phyloP scores from a whole-genome alignment of 2,329 filamentous ascomycete species.

The Calonectria leucothoes region DNA sequence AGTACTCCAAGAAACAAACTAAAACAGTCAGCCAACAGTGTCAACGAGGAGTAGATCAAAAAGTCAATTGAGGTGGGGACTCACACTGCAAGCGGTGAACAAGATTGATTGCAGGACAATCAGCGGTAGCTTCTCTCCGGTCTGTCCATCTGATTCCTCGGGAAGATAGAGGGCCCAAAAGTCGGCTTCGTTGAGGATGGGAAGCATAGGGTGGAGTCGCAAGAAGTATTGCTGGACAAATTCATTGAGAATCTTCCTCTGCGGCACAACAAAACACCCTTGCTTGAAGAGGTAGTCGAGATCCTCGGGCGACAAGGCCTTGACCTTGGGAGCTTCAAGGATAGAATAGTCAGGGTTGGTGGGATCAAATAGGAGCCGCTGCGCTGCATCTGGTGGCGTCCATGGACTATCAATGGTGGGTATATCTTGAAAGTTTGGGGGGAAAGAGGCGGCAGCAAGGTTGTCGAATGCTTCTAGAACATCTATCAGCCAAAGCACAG shows the following conservation, averaged over 20 bases:
- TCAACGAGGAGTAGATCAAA: not conserved
- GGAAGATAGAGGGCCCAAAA: slow-evolving; percentile 39
- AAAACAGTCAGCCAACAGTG: not conserved
- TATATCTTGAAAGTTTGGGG: not conserved
- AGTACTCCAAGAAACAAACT: slow-evolving; percentile 34
- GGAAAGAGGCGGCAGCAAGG: not conserved
- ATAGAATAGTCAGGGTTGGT: slow-evolving; percentile 39
- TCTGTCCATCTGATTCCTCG: slow-evolving; percentile 7
- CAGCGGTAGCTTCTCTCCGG: slow-evolving; percentile 30
- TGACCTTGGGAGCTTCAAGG: slow-evolving; percentile 33
- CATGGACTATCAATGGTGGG: not conserved
- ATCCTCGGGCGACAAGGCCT: slow-evolving; percentile 36
- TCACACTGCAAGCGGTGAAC: slow-evolving; percentile 36
- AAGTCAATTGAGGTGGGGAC: not conserved
- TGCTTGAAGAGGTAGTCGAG: slow-evolving; percentile 37
- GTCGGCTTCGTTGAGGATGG: slow-evolving; percentile 40
- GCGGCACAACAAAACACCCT: slow-evolving; percentile 42
- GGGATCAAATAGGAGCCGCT: not conserved
- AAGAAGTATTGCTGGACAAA: slow-evolving; percentile 43
- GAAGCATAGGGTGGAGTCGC: slow-evolving; percentile 45
- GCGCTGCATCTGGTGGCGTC: not conserved
- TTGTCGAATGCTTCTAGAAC: not conserved
- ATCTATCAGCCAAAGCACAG: not conserved
- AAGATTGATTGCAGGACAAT: slow-evolving; percentile 37
- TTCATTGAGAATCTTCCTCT: slow-evolving; percentile 38